A percentile compares a stretch with the other conserved stretches of the same genome.
phyloP scores from a whole-genome alignment of 108 stramenopile genomes.

The Heterococcus sp. region DNA sequence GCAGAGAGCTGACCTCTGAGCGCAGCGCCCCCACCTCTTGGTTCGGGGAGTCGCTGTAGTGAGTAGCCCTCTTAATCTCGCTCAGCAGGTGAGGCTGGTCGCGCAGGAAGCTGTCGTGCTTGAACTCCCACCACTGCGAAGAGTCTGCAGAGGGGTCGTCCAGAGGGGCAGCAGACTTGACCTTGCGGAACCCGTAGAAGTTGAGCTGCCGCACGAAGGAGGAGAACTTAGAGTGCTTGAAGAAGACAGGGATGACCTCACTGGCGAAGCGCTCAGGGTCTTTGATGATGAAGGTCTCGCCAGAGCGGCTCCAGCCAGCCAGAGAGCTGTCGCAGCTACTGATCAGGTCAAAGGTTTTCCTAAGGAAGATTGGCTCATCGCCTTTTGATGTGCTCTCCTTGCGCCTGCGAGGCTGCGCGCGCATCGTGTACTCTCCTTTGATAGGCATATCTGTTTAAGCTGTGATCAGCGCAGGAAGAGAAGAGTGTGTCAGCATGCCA shows the following conservation, averaged over 20 bases:
- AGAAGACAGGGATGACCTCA: conserved; percentile 53
- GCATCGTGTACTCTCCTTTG: conserved; percentile 33
- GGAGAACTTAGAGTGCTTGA: conserved; percentile 48
- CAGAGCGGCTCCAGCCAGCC: conserved; percentile 48
- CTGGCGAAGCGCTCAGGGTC: conserved; percentile 51
- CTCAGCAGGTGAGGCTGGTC: conserved; percentile 51
- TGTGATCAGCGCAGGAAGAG: too few relatives aligned
- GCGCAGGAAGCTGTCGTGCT: conserved; percentile 53
- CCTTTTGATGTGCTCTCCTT: conserved; percentile 26
- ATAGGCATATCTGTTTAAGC: conserved; percentile 8
- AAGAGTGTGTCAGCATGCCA: too few relatives aligned
- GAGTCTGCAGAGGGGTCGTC: neutral
- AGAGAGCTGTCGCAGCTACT: conserved; percentile 39
- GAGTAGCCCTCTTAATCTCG: conserved; percentile 56
- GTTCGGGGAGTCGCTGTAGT: conserved; percentile 44
- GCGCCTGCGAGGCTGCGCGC: conserved; percentile 35
- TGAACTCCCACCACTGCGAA: conserved; percentile 55
- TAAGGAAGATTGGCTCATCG: conserved; percentile 41
- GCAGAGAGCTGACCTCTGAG: conserved; percentile 27
- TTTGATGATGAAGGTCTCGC: conserved; percentile 56
- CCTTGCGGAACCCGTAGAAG: conserved; percentile 59
- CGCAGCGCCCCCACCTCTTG: conserved; percentile 38
- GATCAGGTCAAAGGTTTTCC: conserved; percentile 58
- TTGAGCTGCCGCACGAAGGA: conserved; percentile 52
- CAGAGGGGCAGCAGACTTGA: conserved; percentile 51